A percentile compares a stretch with the other conserved stretches of the same genome.
Conservation (phyloP, 768 basidiomycete genomes). For the Pulveroboletus sp. region DNA sequence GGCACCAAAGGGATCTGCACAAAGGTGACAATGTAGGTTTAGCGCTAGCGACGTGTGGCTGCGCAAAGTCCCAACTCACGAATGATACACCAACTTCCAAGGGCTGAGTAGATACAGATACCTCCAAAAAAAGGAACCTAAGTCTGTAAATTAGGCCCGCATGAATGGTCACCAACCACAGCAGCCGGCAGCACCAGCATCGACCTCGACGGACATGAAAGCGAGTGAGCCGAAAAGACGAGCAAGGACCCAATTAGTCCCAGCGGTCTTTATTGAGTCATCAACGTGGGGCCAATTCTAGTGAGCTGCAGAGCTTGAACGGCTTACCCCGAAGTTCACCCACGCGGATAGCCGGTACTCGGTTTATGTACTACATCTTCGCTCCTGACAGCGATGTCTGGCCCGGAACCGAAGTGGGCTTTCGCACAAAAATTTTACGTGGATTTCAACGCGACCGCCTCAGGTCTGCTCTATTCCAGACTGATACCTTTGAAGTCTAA, state of each 20-base stretch:
- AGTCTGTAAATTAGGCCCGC: neutral
- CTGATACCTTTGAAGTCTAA: conserved; percentile 11
- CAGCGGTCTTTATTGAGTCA: neutral
- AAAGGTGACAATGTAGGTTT: neutral
- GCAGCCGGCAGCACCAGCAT: conserved; percentile 6
- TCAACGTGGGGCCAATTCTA: too few relatives aligned
- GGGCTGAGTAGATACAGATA: conserved; percentile 8
- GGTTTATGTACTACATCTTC: too few relatives aligned
- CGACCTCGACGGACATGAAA: conserved; percentile 17
- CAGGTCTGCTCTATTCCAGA: conserved; percentile 16
- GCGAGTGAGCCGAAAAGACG: neutral
- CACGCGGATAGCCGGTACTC: neutral
- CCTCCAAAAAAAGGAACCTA: conserved; percentile 6
- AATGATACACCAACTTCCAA: conserved; percentile 21
- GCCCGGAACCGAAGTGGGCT: conserved; percentile 23
- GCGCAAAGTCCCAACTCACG: conserved; percentile 17
- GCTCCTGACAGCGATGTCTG: conserved; percentile 11
- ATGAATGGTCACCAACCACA: conserved; percentile 21
- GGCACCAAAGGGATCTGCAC: conserved; percentile 22
- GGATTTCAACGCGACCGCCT: conserved; percentile 22
- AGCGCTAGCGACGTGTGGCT: neutral
- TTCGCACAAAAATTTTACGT: conserved; percentile 28
- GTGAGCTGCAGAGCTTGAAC: neutral
- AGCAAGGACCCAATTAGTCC: neutral
- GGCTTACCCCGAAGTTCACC: neutral